Conservation (phyloP, 2,329 filamentous ascomycete species). For the Hyphodiscus sp. region DNA sequence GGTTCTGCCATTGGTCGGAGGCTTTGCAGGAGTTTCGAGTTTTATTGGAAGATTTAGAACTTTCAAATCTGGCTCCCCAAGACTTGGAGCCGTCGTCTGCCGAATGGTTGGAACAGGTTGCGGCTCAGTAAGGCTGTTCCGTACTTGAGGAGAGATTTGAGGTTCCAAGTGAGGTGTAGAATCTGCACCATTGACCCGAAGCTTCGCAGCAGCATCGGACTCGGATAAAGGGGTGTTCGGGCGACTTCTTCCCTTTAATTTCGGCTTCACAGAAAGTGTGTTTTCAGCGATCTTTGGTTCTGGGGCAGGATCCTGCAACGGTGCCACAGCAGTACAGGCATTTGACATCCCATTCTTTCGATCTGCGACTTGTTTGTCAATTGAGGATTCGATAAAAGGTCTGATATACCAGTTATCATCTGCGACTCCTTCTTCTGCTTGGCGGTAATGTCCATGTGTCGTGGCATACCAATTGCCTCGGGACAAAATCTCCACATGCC, state of each 20-base stretch:
- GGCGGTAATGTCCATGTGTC: not conserved
- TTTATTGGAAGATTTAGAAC: not conserved
- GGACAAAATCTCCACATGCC: constrained; percentile 6
- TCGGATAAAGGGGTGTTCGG: not conserved
- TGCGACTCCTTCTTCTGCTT: no score
- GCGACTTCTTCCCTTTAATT: not conserved
- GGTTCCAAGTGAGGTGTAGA: not conserved
- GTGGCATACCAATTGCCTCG: constrained; percentile 2
- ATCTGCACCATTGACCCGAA: not conserved
- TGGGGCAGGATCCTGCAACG: not conserved
- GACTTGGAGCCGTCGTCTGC: not conserved
- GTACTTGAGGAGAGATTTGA: not conserved
- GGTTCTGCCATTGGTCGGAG: not conserved
- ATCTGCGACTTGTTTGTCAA: constrained; percentile 9
- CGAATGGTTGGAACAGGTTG: not conserved
- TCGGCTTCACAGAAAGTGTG: not conserved
- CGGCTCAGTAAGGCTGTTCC: not conserved
- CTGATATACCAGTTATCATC: constrained; percentile 10
- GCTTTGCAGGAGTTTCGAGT: not conserved
- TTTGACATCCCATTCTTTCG: not conserved
- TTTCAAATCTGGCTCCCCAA: not conserved
- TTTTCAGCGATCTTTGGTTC: not conserved
- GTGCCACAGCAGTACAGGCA: not conserved
- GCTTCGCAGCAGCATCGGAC: not conserved
- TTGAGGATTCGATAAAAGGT: constrained; percentile 13